These are phyloP conservation scores for Xylaria scruposa DNA, from an alignment of 495 filamentous ascomycete genomes.

Conservation along the genomic window DNA sequence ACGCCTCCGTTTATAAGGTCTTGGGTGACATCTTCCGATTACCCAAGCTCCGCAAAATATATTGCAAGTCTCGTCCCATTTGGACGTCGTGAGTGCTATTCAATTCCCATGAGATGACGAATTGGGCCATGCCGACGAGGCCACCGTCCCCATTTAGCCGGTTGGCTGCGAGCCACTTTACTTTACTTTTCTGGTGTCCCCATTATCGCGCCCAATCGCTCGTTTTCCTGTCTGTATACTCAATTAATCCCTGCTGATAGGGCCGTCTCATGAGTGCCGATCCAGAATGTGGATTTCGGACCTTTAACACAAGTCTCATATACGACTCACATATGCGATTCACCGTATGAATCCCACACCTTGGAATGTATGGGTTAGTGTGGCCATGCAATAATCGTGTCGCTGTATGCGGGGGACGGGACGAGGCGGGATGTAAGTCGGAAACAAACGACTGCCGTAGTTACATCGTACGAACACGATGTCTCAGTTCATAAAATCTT, in stretches of 20 bases:
- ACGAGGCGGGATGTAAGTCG: background rate
- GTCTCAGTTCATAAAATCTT: background rate
- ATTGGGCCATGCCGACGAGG: background rate
- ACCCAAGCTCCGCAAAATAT: constrained; percentile 25
- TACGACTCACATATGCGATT: constrained; percentile 12
- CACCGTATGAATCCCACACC: background rate
- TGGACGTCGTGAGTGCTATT: background rate
- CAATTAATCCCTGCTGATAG: background rate
- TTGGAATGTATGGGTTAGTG: background rate
- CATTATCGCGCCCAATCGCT: background rate
- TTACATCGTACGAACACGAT: constrained; percentile 5
- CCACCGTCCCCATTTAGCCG: constrained; percentile 14
- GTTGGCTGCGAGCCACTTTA: background rate
- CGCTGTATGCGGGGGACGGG: constrained; percentile 1
- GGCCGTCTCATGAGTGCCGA: background rate
- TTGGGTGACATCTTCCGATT: constrained; percentile 17
- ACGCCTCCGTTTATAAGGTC: background rate
- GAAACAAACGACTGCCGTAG: background rate
- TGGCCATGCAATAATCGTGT: background rate
- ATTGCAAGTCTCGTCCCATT: constrained; percentile 21
- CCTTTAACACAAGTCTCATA: background rate
- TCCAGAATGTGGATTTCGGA: background rate
- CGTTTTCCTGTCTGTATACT: background rate
- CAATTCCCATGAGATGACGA: background rate
- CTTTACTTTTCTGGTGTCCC: background rate